Base-by-base conservation (phyloP, 768 basidiomycete genomes). In the Wakefieldia striispora region DNA sequence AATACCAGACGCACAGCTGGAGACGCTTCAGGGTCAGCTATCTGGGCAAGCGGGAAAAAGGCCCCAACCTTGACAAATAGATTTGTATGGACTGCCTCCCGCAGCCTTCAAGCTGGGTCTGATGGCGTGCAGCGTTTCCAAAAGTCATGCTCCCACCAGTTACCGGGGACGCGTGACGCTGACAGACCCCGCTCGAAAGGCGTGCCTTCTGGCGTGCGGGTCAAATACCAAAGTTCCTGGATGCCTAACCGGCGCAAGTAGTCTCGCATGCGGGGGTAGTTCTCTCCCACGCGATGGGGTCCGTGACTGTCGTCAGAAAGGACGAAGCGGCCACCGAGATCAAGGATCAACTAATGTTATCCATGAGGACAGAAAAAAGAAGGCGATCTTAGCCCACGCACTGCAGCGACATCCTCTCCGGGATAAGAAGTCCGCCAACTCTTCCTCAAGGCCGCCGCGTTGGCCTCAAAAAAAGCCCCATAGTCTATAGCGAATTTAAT, bases 251-350 rank as follows among this genome's bases (percentile, higher is more conserved):
- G 70, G 40, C 72, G 70, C 24, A 93, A 72, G 67, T 97, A 98
- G 11, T 75, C 73, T 40, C 72, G 73, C 53, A 88, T 67, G 17
- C 78, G 75, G 47, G 71, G 61, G 59, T 97, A 99, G 67, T 97
- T 92, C 50, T 92, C 73, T 0, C 93, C 94, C 46, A 98, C 93
- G 9, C 83, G 82, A 26, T 83, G 81, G 2, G 92, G 88, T 1
- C 91, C 93, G 61, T 99, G 97, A 45, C 94, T 95, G 70, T 98
- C 97, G 64, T 98, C 97, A 6, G 95, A 98, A 23, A 99, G 76
- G 17, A 86, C 80, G 55, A 97, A 81, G 20, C 82, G 80, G 3
- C 95, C 97, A 10, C 78, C 80, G 41, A 75, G 67, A 37, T 75
- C 63, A n/a, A 81, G 57, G 49, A 97, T 88, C 20, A 87, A 61